Percentiles rank a stretch among this genome's conserved stretches.
These are phyloP conservation scores for Ensete glaucum DNA, from an alignment of 176 grass and related monocot genomes.

Conservation along the genomic window DNA sequence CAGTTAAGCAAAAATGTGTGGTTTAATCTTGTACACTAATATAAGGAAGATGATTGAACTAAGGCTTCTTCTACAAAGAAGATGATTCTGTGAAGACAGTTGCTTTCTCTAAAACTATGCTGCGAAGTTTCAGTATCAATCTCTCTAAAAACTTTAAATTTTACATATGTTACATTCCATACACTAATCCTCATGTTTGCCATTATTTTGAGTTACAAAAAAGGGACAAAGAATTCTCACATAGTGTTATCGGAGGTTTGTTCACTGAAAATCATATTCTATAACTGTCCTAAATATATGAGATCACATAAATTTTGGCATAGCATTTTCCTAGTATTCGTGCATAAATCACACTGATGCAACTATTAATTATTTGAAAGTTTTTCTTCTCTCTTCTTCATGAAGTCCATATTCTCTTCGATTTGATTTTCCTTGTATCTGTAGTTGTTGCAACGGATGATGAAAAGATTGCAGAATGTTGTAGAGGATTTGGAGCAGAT, in stretches of 20 bases:
- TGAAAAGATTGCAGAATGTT: constrained; percentile 82
- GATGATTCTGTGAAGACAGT: not conserved
- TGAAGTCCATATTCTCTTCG: not conserved
- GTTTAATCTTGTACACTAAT: not conserved
- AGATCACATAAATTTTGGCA: not conserved
- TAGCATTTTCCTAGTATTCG: not conserved
- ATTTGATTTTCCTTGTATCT: not conserved
- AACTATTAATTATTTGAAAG: not conserved
- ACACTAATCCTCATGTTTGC: too few relatives aligned
- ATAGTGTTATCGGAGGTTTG: too few relatives aligned
- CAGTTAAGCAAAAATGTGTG: not conserved
- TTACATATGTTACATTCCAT: too few relatives aligned
- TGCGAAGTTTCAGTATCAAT: too few relatives aligned
- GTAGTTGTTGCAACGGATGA: constrained; percentile 93
- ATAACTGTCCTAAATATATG: not conserved
- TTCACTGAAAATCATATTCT: not conserved
- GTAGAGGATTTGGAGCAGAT: constrained; percentile 95
- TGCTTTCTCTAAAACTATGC: not conserved
- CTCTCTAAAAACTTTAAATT: too few relatives aligned
- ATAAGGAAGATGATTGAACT: not conserved
- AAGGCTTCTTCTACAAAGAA: not conserved
- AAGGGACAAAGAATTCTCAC: too few relatives aligned
- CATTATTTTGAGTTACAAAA: too few relatives aligned
- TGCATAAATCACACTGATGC: not conserved
- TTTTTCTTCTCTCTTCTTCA: not conserved